Conservation (phyloP, 306 rosid species). For the Datisca glomerata region DNA sequence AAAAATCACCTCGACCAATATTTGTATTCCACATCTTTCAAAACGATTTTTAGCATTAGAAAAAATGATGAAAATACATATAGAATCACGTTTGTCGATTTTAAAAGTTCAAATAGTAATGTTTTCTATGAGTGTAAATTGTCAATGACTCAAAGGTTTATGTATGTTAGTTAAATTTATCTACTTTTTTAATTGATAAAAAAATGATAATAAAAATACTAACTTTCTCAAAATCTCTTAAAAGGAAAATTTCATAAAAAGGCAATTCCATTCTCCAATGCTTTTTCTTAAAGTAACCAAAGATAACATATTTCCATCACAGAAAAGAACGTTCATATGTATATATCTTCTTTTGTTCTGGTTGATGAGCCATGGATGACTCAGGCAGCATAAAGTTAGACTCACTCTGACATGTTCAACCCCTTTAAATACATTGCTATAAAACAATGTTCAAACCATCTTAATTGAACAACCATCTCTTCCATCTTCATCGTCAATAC, state of each 20-base stretch:
- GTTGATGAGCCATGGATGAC: constrained; percentile 26
- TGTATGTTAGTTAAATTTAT: too few relatives aligned
- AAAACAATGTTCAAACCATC: constrained; percentile 2
- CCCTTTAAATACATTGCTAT: constrained; percentile 18
- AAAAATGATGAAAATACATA: too few relatives aligned
- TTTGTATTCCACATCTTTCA: too few relatives aligned
- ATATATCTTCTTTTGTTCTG: constrained; percentile 13
- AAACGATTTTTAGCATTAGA: too few relatives aligned
- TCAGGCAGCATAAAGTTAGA: constrained; percentile 19
- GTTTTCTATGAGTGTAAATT: too few relatives aligned
- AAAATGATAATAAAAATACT: not conserved
- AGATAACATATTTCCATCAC: constrained; percentile 23
- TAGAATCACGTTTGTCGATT: too few relatives aligned
- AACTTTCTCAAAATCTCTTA: not conserved
- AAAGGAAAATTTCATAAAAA: constrained; percentile 1
- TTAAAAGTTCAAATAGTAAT: too few relatives aligned
- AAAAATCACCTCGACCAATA: too few relatives aligned
- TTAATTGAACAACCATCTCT: constrained; percentile 7
- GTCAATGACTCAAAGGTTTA: too few relatives aligned
- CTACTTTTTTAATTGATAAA: too few relatives aligned
- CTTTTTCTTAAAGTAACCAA: constrained; percentile 23
- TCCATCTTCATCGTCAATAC: constrained; percentile 2
- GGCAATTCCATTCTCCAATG: not conserved
- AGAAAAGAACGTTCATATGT: not conserved
- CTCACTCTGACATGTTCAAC: constrained; percentile 4